These are phyloP conservation scores for Ciborinia camelliae DNA, from an alignment of 2,329 filamentous ascomycete species.

Conservation along the genomic window DNA sequence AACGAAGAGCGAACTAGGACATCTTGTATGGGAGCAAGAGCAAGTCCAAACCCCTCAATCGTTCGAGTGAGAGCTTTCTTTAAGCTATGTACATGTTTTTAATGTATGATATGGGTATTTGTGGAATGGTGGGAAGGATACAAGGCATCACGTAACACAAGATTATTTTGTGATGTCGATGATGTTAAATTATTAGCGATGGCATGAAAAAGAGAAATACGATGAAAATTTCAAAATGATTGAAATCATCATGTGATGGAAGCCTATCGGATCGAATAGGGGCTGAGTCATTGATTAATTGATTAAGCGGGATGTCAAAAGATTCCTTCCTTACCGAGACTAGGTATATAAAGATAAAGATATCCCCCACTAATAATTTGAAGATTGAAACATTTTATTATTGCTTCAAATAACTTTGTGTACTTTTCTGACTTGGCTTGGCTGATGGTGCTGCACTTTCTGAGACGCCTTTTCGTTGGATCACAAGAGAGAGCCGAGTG, in stretches of 20 bases:
- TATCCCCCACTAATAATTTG: background rate
- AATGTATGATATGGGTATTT: constrained; percentile 20
- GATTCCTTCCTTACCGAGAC: constrained; percentile 22
- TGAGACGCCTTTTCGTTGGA: constrained; percentile 11
- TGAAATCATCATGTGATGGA: constrained; percentile 32
- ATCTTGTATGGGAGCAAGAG: constrained; percentile 31
- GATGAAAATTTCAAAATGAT: constrained; percentile 6
- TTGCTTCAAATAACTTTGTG: background rate
- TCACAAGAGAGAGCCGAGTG: constrained; percentile 20
- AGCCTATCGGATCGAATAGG: constrained; percentile 17
- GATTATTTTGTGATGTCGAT: constrained; percentile 17
- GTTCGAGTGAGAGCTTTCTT: background rate
- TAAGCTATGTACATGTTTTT: constrained; percentile 15
- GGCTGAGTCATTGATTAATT: constrained; percentile 33
- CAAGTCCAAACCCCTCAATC: background rate
- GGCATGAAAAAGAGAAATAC: constrained; percentile 25
- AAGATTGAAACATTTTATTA: background rate
- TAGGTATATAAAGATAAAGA: constrained; percentile 31
- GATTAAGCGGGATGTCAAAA: constrained; percentile 27
- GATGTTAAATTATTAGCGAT: constrained; percentile 25
- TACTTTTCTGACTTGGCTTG: background rate
- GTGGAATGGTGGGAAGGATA: constrained; percentile 26
- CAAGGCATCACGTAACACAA: constrained; percentile 19
- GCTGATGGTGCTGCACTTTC: constrained; percentile 5
- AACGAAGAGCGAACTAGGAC: constrained; percentile 31